Evolutionary conservation across 2,329 filamentous ascomycete species (phyloP).

Genomic region (Ceratocystis albifundus): DNA sequence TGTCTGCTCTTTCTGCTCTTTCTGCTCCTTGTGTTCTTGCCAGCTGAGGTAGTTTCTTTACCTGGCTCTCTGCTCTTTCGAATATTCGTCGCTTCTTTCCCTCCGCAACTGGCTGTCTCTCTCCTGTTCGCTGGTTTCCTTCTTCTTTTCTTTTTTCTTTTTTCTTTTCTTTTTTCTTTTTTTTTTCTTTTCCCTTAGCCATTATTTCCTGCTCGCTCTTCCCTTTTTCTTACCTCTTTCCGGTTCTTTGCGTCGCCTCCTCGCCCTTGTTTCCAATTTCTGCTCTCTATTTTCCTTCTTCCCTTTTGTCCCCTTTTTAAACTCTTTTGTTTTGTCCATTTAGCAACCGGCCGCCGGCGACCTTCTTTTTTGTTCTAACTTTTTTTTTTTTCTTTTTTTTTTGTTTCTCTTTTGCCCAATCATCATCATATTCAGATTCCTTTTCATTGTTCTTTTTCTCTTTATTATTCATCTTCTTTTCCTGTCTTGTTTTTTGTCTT

Average conservation of each 20-base stretch:
- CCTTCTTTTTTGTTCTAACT: slow-evolving; percentile 9
- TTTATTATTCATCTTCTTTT: slow-evolving; percentile 8
- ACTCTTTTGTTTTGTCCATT: slow-evolving; percentile 11
- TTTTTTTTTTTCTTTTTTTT: slow-evolving; percentile 13
- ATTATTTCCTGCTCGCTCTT: neutral
- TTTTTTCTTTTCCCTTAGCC: too few relatives aligned
- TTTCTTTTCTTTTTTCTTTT: neutral
- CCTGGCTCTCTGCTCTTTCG: neutral
- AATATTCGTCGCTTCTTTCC: slow-evolving; percentile 1
- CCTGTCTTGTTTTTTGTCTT: neutral
- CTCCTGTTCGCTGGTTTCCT: neutral
- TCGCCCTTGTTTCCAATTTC: slow-evolving; percentile 24
- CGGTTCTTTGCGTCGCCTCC: neutral
- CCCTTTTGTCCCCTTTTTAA: slow-evolving; percentile 23
- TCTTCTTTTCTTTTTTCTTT: neutral
- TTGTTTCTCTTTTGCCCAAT: neutral
- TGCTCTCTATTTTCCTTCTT: slow-evolving; percentile 28
- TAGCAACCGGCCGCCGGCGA: slow-evolving; percentile 20
- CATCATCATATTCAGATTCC: slow-evolving; percentile 6
- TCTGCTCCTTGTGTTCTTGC: neutral
- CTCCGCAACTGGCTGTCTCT: neutral
- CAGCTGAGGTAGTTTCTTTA: slow-evolving; percentile 1
- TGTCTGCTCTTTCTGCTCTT: neutral
- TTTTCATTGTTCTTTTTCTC: slow-evolving; percentile 16
- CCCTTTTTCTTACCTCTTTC: neutral